phyloP scores from a whole-genome alignment of 345 rosid genomes.

The Populus alba region DNA sequence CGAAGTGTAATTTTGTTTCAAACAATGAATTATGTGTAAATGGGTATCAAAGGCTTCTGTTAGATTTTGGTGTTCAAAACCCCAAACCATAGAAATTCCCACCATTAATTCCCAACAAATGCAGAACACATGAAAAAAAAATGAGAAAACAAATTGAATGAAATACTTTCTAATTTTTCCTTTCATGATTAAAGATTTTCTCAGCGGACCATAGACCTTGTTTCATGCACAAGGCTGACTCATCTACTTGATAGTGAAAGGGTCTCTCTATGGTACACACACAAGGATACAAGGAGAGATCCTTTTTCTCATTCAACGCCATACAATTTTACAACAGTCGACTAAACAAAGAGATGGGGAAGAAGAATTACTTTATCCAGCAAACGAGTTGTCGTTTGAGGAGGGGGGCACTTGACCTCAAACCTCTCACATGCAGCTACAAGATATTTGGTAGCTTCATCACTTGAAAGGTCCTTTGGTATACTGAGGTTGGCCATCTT shows the following conservation, averaged over 20 bases:
- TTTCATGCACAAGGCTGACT: no score
- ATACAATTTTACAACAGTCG: neutral
- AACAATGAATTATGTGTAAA: neutral
- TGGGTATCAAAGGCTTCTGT: neutral
- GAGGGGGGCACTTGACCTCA: slow-evolving; percentile 87
- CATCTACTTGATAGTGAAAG: no score
- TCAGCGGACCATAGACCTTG: no score
- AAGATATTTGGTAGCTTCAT: slow-evolving; percentile 76
- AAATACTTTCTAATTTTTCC: neutral
- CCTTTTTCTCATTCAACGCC: no score
- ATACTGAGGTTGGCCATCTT: slow-evolving; percentile 78
- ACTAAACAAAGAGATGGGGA: neutral
- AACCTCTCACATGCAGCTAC: slow-evolving; percentile 63
- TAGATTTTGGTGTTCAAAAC: no score
- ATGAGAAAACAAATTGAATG: neutral
- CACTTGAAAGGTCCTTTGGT: slow-evolving; percentile 81
- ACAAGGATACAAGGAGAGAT: no score
- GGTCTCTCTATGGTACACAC: no score
- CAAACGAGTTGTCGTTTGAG: slow-evolving; percentile 84
- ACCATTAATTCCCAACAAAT: neutral
- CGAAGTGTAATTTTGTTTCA: neutral
- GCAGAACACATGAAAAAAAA: no score
- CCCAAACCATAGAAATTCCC: neutral
- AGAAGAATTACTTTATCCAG: slow-evolving; percentile 66
- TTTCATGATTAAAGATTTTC: neutral